These are phyloP conservation scores for Leptosphaerulina australis DNA, from an alignment of 2,329 filamentous ascomycete species.

Conservation along the genomic window DNA sequence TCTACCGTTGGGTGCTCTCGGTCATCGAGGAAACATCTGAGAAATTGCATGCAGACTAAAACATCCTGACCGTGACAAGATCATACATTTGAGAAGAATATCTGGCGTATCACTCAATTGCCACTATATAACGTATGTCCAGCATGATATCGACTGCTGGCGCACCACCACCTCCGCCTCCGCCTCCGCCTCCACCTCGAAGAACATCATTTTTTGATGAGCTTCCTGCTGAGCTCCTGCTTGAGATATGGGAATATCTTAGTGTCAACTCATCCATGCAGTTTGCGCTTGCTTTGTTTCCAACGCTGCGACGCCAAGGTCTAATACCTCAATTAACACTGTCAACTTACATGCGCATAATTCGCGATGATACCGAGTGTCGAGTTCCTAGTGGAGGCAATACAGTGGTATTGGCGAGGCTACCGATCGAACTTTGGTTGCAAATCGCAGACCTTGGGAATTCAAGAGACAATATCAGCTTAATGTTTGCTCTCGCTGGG, in stretches of 20 bases:
- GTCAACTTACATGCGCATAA: constrained; percentile 35
- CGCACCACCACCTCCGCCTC: constrained; percentile 20
- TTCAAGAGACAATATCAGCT: constrained; percentile 47
- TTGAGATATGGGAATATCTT: constrained; percentile 53
- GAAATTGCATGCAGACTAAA: constrained; percentile 46
- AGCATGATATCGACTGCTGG: constrained; percentile 35
- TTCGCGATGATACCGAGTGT: constrained; percentile 8
- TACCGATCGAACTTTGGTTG: constrained; percentile 52
- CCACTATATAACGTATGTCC: not conserved
- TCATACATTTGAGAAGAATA: not conserved
- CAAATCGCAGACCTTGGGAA: constrained; percentile 48
- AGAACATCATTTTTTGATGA: constrained; percentile 40
- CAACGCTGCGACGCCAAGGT: constrained; percentile 48
- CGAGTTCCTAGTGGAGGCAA: not conserved
- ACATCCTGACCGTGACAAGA: not conserved
- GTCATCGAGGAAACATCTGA: constrained; percentile 24
- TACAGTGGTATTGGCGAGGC: constrained; percentile 11
- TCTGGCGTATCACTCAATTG: not conserved
- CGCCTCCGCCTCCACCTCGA: constrained; percentile 21
- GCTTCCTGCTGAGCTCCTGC: constrained; percentile 55
- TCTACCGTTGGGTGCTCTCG: constrained; percentile 45
- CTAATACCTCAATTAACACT: constrained; percentile 39
- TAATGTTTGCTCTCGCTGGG: constrained; percentile 41
- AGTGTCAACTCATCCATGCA: constrained; percentile 51
- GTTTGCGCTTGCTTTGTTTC: constrained; percentile 56